phyloP scores from a whole-genome alignment of 768 basidiomycete species.

The Agrocybe praecox region DNA sequence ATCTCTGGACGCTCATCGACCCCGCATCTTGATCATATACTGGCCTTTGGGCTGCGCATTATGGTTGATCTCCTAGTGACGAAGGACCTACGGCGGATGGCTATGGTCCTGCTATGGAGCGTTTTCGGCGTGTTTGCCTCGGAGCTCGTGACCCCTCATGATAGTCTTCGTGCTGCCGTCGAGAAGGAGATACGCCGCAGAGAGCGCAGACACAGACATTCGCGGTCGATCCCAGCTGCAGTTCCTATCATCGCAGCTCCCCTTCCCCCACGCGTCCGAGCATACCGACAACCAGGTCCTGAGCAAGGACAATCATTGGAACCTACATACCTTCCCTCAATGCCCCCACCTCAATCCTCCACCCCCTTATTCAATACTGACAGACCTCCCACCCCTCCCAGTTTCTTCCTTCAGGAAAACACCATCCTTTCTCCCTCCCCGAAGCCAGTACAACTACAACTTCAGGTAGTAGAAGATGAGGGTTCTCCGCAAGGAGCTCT shows the following conservation, averaged over 20 bases:
- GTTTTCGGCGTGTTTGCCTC: slow-evolving; percentile 34
- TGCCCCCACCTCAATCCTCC: slow-evolving; percentile 18
- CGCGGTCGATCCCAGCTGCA: slow-evolving; percentile 18
- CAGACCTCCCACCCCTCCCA: slow-evolving; percentile 39
- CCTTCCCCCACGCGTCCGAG: slow-evolving; percentile 32
- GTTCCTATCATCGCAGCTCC: slow-evolving; percentile 23
- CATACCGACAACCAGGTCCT: slow-evolving; percentile 25
- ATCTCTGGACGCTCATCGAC: slow-evolving; percentile 32
- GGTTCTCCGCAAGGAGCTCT: slow-evolving; percentile 18
- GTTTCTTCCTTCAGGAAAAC: slow-evolving; percentile 38
- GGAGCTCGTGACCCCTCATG: slow-evolving; percentile 30
- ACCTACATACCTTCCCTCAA: slow-evolving; percentile 18
- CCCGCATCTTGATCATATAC: slow-evolving; percentile 36
- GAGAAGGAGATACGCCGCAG: slow-evolving; percentile 25
- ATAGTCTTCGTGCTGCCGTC: slow-evolving; percentile 22
- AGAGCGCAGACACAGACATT: slow-evolving; percentile 29
- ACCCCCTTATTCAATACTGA: slow-evolving; percentile 23
- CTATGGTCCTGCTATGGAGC: slow-evolving; percentile 40
- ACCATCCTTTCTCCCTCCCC: slow-evolving; percentile 29
- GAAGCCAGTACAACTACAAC: slow-evolving; percentile 28
- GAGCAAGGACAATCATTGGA: slow-evolving; percentile 14
- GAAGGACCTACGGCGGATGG: slow-evolving; percentile 29
- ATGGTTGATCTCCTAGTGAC: slow-evolving; percentile 44
- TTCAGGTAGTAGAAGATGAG: slow-evolving; percentile 14
- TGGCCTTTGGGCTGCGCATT: slow-evolving; percentile 45